Base-by-base conservation (phyloP, 495 filamentous ascomycete species). In the Sabuloglossum arenarium region DNA sequence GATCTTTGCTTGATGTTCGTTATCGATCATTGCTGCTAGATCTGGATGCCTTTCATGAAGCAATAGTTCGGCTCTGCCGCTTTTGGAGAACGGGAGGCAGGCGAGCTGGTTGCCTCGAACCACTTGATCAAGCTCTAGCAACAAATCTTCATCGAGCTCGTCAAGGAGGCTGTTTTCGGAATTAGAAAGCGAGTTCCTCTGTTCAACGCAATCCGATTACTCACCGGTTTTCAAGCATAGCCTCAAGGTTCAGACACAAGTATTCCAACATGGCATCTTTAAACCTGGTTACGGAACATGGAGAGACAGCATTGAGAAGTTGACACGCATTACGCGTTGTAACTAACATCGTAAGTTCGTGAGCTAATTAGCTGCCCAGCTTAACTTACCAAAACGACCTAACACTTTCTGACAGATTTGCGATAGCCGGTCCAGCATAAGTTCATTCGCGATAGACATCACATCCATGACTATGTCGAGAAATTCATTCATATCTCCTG, bases 361-460 rank as follows among this genome's bases (percentile, higher is more conserved):
- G 37, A 55, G 32, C 25, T 21, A 21, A 8, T 9, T 32, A 54
- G 27, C 28, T 58, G 6, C 10, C 6, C 25, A 58, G 9, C 6
- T 6, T 16, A 12, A 59, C 73, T 64, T 64, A 82, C 80, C 83
- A 67, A 89, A 94, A 39, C 75, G 77, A n/a, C 91, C 91, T 58
- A 97, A 76, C 45, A 86, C 69, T 56, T 80, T 80, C 63, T 98
- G 91, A 66, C 90, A 97, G 14, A 90, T 79, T 64, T 94, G 86
- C 12, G 83, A 86, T 27, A 98, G 69, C 28, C 88, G 73, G 64
- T 96, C 90, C 34, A 98, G 76, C 88, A 98, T 94, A 58, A 98
- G 72, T 62, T 97, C 91, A 62, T 98, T 85, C 9, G 88, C 85
- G 37, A 88, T 82, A 55, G 79, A 82, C 75, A 94, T 81, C 30